Conservation (phyloP, 306 rosid species). For the Citrullus colocynthis region DNA sequence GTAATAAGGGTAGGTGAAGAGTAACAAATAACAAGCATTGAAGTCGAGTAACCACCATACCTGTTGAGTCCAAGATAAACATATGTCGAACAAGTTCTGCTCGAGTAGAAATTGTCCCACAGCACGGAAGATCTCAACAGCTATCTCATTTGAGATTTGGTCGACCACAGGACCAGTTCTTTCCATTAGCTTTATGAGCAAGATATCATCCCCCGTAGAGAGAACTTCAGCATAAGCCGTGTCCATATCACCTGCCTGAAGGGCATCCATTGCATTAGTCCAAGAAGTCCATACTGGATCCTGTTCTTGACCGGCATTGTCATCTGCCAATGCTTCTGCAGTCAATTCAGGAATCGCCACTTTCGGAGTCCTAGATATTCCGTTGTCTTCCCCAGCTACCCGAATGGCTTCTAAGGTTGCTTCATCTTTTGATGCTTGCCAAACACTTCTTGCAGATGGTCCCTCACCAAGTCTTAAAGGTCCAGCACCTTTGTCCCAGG, state of each 20-base stretch:
- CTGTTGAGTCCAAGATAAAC: constrained; percentile 94
- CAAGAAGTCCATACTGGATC: constrained; percentile 87
- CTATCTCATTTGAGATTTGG: constrained; percentile 65
- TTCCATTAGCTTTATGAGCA: constrained; percentile 91
- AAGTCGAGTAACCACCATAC: constrained; percentile 19
- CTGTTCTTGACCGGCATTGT: constrained; percentile 53
- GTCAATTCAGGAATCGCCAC: constrained; percentile 76
- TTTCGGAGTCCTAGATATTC: constrained; percentile 59
- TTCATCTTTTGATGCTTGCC: constrained; percentile 99
- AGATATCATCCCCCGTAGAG: constrained; percentile 62
- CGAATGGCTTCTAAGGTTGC: constrained; percentile 96
- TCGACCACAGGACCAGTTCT: constrained; percentile 81
- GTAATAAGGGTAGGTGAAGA: neutral
- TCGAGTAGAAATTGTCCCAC: constrained; percentile 64
- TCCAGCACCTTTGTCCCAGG: constrained; percentile 77
- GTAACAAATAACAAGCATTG: neutral
- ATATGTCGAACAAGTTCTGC: constrained; percentile 64
- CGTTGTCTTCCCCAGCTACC: constrained; percentile 88
- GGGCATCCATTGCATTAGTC: constrained; percentile 89
- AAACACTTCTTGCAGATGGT: constrained; percentile 97
- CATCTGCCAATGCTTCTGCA: constrained; percentile 71
- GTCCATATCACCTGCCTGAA: constrained; percentile 78
- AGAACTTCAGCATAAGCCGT: constrained; percentile 74
- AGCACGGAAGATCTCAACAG: constrained; percentile 57
- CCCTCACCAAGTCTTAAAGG: constrained; percentile 85